Conservation (phyloP, 2,329 filamentous ascomycete species). For the Periglandula ipomoeae region DNA sequence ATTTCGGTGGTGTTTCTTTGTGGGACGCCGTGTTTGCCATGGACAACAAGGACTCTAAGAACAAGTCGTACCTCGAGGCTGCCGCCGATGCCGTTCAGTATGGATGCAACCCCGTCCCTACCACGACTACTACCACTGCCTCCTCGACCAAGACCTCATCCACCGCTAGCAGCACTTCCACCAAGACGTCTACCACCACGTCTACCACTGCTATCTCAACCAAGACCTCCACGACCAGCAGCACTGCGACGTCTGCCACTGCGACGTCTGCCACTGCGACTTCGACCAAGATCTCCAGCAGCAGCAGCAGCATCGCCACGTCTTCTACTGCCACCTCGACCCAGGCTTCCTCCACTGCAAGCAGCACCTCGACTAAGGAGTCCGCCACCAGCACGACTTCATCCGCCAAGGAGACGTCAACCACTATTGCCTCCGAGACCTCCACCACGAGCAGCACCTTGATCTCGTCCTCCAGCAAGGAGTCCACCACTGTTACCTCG, state of each 20-base stretch:
- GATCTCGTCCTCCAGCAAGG: neutral
- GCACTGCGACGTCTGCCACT: too few relatives aligned
- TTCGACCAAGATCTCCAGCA: constrained; percentile 7
- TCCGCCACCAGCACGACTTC: neutral
- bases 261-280: too few relatives aligned
- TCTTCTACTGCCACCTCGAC: too few relatives aligned
- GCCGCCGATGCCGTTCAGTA: constrained; percentile 28
- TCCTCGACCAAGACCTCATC: too few relatives aligned
- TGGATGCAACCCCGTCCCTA: constrained; percentile 23
- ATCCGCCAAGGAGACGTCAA: neutral
- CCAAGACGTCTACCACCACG: constrained; percentile 13
- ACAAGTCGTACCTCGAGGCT: constrained; percentile 28
- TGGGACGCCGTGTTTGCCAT: constrained; percentile 33
- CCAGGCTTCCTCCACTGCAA: constrained; percentile 5
- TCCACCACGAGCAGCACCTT: neutral
- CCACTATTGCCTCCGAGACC: neutral
- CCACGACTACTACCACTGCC: too few relatives aligned
- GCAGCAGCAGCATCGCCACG: neutral
- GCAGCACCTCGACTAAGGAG: neutral
- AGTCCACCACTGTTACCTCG: neutral
- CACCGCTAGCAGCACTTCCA: too few relatives aligned
- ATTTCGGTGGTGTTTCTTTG: constrained; percentile 37
- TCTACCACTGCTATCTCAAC: constrained; percentile 10
- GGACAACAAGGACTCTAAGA: constrained; percentile 22
- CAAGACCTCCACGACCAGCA: constrained; percentile 6